Evolutionary conservation across 768 basidiomycete genomes (phyloP).

Genomic region (Auricularia auricula-judae): DNA sequence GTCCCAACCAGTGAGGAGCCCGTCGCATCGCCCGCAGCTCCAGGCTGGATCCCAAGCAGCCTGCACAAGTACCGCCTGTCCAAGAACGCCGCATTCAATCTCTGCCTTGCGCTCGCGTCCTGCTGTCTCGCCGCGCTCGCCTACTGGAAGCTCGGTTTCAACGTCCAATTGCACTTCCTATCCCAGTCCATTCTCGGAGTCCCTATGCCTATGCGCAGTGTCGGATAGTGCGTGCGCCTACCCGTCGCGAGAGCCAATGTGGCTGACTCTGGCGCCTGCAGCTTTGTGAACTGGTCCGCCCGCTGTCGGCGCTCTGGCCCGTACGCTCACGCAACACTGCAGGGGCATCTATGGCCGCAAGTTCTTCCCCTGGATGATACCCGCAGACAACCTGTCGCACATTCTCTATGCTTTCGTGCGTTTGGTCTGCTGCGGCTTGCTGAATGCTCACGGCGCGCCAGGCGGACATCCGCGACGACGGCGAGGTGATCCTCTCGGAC

Average conservation of each 20-base stretch:
- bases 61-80: background rate
- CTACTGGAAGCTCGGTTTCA: background rate
- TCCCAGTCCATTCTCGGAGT: background rate
- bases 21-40: background rate
- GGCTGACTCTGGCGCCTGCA: background rate
- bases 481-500: slow-evolving; percentile 84
- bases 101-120: background rate
- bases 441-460: slow-evolving; percentile 64
- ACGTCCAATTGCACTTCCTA: background rate
- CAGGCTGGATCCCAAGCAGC: background rate
- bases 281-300: slow-evolving; percentile 8
- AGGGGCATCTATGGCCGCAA: slow-evolving; percentile 96
- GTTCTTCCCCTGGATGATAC: slow-evolving; percentile 79
- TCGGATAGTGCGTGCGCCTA: slow-evolving; percentile 3
- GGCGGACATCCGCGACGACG: slow-evolving; percentile 76
- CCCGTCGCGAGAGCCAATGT: background rate
- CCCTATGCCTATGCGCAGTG: slow-evolving; percentile 1
- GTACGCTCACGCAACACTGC: background rate
- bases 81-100: background rate
- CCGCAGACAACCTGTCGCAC: slow-evolving; percentile 24
- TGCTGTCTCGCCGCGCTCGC: background rate
- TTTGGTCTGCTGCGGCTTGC: background rate
- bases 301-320: background rate
- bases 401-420: slow-evolving; percentile 9
- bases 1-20: background rate